A percentile compares a stretch with the other conserved stretches of the same genome.
Evolutionary conservation across 805 yeast genomes (phyloP).

Genomic region (Blastobotrys attinorum): DNA sequence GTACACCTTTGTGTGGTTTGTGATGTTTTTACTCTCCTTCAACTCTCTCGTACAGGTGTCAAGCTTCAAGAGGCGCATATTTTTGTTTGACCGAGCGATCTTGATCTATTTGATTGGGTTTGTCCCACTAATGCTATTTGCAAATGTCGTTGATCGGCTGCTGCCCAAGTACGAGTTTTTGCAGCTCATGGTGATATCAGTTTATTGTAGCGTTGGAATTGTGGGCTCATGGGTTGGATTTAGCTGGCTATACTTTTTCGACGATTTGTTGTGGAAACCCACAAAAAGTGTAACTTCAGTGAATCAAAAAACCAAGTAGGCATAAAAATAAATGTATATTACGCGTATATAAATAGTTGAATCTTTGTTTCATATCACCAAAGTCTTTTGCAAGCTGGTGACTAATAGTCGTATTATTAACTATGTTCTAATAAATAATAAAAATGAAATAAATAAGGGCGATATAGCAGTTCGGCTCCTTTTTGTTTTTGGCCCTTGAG

Average conservation of each 20-base stretch:
- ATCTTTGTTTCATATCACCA: no score
- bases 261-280: slow-evolving; percentile 38
- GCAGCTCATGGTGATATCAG: slow-evolving; percentile 72
- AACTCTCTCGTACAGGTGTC: slow-evolving; percentile 38
- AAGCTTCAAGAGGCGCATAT: slow-evolving; percentile 28
- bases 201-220: slow-evolving; percentile 81
- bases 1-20: slow-evolving; percentile 80
- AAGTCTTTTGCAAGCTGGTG: no score
- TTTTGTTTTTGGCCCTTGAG: not conserved
- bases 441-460: not conserved
- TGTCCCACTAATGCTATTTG: slow-evolving; percentile 50
- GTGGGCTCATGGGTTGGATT: slow-evolving; percentile 82
- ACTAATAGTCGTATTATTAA: no score
- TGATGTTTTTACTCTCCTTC: slow-evolving; percentile 64
- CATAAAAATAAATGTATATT: no score
- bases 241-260: slow-evolving; percentile 81
- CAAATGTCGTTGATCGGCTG: slow-evolving; percentile 48
- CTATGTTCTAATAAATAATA: no score
- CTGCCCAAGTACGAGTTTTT: slow-evolving; percentile 62
- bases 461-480: not conserved
- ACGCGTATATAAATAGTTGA: no score
- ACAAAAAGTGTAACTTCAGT: not conserved
- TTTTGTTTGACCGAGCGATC: slow-evolving; percentile 64
- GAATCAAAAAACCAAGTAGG: not conserved
- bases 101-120: slow-evolving; percentile 60